phyloP scores from a whole-genome alignment of 116 monocot species.

The Phalaenopsis hybrid region DNA sequence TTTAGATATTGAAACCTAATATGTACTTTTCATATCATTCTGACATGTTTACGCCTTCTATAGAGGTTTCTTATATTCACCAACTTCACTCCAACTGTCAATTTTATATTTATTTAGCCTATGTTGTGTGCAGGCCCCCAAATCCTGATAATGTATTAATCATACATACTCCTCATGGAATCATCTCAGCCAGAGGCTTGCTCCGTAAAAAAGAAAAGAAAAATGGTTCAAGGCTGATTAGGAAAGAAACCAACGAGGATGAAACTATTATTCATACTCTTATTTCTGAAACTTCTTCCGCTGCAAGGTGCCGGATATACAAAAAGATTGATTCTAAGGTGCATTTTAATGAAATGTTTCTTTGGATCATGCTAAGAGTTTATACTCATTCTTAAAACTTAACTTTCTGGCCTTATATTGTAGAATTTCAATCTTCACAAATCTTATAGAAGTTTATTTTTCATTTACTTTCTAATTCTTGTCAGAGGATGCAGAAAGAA shows the following conservation, averaged over 20 bases:
- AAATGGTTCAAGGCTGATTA: conserved; percentile 40
- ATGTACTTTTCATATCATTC: not conserved
- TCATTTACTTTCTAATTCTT: conserved; percentile 7
- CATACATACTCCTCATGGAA: conserved; percentile 49
- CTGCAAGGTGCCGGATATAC: conserved; percentile 70
- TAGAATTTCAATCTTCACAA: too few relatives aligned
- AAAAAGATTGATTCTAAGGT: conserved; percentile 51
- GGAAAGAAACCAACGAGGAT: conserved; percentile 40
- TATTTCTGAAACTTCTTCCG: conserved; percentile 42
- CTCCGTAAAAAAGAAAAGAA: conserved; percentile 46
- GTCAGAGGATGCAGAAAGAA: conserved; percentile 41
- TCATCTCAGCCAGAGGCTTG: conserved; percentile 60
- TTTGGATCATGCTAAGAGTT: too few relatives aligned
- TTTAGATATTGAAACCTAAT: not conserved
- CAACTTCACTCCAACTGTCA: not conserved
- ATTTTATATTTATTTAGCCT: not conserved
- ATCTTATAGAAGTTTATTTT: not conserved
- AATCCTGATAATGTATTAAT: conserved; percentile 71
- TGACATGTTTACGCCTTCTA: not conserved
- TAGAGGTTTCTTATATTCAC: not conserved
- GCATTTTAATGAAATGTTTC: conserved; percentile 6
- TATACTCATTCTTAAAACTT: too few relatives aligned
- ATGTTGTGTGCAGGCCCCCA: conserved; percentile 49
- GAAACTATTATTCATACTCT: conserved; percentile 6
- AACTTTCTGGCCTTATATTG: too few relatives aligned